phyloP scores from a whole-genome alignment of 306 rosid species.

The Dryas alaskensis region DNA sequence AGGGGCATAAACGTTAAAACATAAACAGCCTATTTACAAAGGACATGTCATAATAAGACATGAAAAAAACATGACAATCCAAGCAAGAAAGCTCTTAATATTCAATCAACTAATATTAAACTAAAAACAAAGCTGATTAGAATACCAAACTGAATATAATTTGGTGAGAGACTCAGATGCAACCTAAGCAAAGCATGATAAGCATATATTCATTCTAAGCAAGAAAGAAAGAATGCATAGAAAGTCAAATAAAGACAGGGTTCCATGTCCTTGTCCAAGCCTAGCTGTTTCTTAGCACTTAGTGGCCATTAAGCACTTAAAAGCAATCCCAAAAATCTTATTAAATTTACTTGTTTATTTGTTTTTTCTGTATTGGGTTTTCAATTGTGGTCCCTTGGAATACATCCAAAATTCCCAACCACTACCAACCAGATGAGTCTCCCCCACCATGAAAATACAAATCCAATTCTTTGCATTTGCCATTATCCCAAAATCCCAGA shows the following conservation, averaged over 20 bases:
- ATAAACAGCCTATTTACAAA: slow-evolving; percentile 51
- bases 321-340: slow-evolving; percentile 45
- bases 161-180: slow-evolving; percentile 22
- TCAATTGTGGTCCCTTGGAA: slow-evolving; percentile 47
- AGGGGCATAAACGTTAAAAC: slow-evolving; percentile 47
- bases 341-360: not conserved
- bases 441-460: slow-evolving; percentile 32
- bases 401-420: slow-evolving; percentile 70
- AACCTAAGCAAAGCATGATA: slow-evolving; percentile 15
- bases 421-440: slow-evolving; percentile 31
- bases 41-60: slow-evolving; percentile 45
- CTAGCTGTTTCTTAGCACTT: slow-evolving; percentile 67
- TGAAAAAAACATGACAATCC: slow-evolving; percentile 30
- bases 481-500: slow-evolving; percentile 48
- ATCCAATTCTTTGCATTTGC: slow-evolving; percentile 48
- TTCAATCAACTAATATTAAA: slow-evolving; percentile 15
- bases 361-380: slow-evolving; percentile 12
- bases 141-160: slow-evolving; percentile 22
- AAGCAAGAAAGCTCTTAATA: slow-evolving; percentile 38
- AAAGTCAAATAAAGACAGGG: slow-evolving; percentile 71
- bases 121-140: slow-evolving; percentile 19
- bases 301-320: slow-evolving; percentile 46
- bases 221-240: slow-evolving; percentile 7
- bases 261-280: slow-evolving; percentile 70
- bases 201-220: slow-evolving; percentile 7